A percentile compares a stretch with the other conserved stretches of the same genome.
Conservation (phyloP, 441 rosid genomes). For the Corymbia citriodora region DNA sequence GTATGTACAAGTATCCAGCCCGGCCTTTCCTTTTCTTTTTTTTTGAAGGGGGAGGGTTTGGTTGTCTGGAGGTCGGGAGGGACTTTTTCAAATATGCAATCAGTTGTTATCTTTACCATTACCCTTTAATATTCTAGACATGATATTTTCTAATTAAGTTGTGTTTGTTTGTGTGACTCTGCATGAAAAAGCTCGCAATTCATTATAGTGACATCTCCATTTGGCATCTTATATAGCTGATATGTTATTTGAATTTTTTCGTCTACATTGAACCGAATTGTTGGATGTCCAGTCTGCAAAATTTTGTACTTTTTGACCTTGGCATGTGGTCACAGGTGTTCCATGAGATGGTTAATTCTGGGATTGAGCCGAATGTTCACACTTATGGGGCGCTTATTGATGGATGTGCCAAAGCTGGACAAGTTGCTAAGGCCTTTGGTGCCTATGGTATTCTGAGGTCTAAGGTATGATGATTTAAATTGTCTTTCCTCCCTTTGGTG, state of each 20-base stretch:
- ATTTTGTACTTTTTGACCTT: neutral
- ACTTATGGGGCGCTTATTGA: constrained; percentile 94
- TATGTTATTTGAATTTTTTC: neutral
- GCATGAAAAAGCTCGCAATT: neutral
- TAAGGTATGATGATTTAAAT: constrained; percentile 47
- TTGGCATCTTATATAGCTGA: neutral
- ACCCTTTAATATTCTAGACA: neutral
- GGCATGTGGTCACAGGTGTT: constrained; percentile 50
- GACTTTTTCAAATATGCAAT: neutral
- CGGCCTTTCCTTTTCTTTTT: neutral
- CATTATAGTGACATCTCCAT: neutral
- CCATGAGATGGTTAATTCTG: constrained; percentile 89
- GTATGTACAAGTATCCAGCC: neutral
- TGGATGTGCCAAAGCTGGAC: constrained; percentile 97
- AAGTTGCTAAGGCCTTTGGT: constrained; percentile 97
- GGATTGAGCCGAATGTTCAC: constrained; percentile 83
- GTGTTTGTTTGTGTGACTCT: neutral
- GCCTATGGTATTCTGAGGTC: constrained; percentile 97
- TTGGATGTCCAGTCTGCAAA: neutral
- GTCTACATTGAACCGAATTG: neutral
- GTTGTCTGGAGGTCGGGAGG: neutral
- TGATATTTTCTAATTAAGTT: neutral
- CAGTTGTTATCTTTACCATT: neutral
- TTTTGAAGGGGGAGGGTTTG: neutral
- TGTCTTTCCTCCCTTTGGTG: neutral